These are phyloP conservation scores for Eucommia ulmoides DNA, from an alignment of 257 asterid genomes.

Conservation along the genomic window DNA sequence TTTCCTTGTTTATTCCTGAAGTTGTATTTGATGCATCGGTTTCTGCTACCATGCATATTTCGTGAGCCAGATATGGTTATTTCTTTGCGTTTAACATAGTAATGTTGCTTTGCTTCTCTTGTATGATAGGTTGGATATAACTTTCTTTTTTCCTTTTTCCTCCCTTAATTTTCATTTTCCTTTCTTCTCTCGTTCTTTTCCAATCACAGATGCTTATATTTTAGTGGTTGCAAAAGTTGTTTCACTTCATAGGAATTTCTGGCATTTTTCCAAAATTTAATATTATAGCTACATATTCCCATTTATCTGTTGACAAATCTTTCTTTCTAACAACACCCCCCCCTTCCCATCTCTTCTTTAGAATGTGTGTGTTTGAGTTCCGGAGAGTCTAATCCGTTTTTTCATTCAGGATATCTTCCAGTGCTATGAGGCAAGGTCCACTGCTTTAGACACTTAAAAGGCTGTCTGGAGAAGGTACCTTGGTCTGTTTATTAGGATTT, in stretches of 20 bases:
- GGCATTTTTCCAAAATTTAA: no score
- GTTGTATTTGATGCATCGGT: conserved; percentile 18
- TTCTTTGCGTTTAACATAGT: no score
- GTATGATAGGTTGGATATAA: conserved; percentile 12
- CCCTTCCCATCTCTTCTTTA: no score
- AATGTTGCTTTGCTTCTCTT: no score
- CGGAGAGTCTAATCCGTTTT: conserved; percentile 70
- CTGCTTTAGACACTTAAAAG: conserved; percentile 85
- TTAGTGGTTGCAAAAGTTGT: no score
- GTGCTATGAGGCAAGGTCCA: conserved; percentile 87
- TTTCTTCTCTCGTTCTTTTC: neutral
- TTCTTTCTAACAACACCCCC: no score
- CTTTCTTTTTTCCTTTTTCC: neutral
- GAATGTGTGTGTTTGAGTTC: conserved; percentile 30
- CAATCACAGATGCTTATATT: neutral
- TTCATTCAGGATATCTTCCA: conserved; percentile 81
- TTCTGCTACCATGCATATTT: conserved; percentile 23
- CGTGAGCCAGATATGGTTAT: no score
- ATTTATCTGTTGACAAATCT: no score
- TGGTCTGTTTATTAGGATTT: conserved; percentile 78
- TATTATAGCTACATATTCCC: no score
- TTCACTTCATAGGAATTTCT: no score
- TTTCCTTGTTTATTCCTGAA: conserved; percentile 9
- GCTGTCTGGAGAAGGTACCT: conserved; percentile 97
- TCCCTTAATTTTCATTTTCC: neutral